Percentiles rank a stretch among this genome's conserved stretches.
These are phyloP conservation scores for Aspergillus sp. DNA, from an alignment of 2,329 filamentous ascomycete genomes.

Conservation along the genomic window DNA sequence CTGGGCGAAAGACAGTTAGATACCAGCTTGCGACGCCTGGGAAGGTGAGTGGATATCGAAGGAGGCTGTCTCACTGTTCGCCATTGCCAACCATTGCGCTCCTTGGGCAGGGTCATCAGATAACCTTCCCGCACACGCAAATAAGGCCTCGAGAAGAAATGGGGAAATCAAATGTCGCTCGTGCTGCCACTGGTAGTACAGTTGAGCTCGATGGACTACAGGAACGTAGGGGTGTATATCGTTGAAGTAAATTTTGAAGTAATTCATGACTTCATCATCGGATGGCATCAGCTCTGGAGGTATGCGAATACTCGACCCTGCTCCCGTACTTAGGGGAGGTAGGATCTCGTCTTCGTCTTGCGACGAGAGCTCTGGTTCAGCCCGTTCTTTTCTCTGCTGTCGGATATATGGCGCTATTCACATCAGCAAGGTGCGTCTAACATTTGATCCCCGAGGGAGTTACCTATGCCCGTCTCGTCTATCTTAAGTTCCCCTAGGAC, in stretches of 20 bases:
- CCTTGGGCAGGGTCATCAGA: slow-evolving; percentile 81
- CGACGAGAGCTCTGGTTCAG: slow-evolving; percentile 53
- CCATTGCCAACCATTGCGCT: slow-evolving; percentile 88
- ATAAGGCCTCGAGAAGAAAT: slow-evolving; percentile 82
- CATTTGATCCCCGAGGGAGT: slow-evolving; percentile 26
- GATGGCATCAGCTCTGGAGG: slow-evolving; percentile 90
- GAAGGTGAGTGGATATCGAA: neutral
- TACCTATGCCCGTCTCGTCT: slow-evolving; percentile 81
- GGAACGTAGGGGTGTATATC: slow-evolving; percentile 92
- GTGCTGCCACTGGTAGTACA: slow-evolving; percentile 87
- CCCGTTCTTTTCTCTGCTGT: slow-evolving; percentile 51
- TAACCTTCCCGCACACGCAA: slow-evolving; percentile 81
- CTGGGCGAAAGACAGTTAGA: slow-evolving; percentile 46
- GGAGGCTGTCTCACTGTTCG: slow-evolving; percentile 63
- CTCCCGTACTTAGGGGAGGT: slow-evolving; percentile 64
- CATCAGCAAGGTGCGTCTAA: slow-evolving; percentile 6
- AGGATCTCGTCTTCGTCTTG: slow-evolving; percentile 70
- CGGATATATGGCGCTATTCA: slow-evolving; percentile 76
- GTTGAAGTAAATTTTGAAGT: slow-evolving; percentile 86
- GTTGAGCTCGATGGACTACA: slow-evolving; percentile 74
- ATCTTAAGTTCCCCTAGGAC: slow-evolving; percentile 84
- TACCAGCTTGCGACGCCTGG: slow-evolving; percentile 7
- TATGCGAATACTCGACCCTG: slow-evolving; percentile 78
- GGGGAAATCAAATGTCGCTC: slow-evolving; percentile 84
- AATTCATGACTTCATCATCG: slow-evolving; percentile 75